Evolutionary conservation across 2,329 filamentous ascomycete species (phyloP).

Genomic region (Fusarium sublunatum): DNA sequence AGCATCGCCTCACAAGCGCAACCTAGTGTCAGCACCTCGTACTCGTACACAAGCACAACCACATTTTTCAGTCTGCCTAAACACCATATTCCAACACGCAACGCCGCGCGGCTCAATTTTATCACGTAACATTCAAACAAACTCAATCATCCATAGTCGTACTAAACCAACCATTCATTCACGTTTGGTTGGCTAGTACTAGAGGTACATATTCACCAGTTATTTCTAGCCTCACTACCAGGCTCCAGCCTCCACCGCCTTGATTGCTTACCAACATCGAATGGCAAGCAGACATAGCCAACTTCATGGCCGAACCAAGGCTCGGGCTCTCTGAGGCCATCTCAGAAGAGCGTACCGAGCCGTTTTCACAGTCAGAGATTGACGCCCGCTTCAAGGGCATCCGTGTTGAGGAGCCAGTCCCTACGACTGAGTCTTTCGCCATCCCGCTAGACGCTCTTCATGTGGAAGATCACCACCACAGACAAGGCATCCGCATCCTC

Average conservation of each 20-base stretch:
- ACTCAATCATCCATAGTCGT: constrained; percentile 15
- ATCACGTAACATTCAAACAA: constrained; percentile 31
- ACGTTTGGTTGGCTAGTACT: constrained; percentile 39
- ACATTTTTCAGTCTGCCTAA: constrained; percentile 39
- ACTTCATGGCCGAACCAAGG: constrained; percentile 60
- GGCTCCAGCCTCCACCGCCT: constrained; percentile 22
- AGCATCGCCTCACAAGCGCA: constrained; percentile 39
- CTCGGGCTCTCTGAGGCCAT: constrained; percentile 52
- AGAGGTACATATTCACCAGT: constrained; percentile 43
- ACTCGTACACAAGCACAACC: constrained; percentile 36
- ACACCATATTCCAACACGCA: constrained; percentile 34
- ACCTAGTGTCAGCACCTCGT: constrained; percentile 29
- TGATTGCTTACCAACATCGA: constrained; percentile 44
- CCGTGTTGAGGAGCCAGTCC: constrained; percentile 57
- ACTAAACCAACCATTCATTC: constrained; percentile 28
- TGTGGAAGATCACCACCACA: constrained; percentile 64
- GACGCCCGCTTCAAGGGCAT: constrained; percentile 61
- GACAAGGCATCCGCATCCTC: constrained; percentile 67
- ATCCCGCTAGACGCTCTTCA: constrained; percentile 66
- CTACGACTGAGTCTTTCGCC: constrained; percentile 53
- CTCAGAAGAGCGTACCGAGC: constrained; percentile 67
- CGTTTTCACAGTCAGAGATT: constrained; percentile 67
- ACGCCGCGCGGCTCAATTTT: constrained; percentile 30
- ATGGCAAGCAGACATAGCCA: constrained; percentile 48
- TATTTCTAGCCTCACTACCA: constrained; percentile 26